Evolutionary conservation across 257 asterid genomes (phyloP), one percentile per base, ranked within the genome.

Genomic region (Capsicum chinense): DNA sequence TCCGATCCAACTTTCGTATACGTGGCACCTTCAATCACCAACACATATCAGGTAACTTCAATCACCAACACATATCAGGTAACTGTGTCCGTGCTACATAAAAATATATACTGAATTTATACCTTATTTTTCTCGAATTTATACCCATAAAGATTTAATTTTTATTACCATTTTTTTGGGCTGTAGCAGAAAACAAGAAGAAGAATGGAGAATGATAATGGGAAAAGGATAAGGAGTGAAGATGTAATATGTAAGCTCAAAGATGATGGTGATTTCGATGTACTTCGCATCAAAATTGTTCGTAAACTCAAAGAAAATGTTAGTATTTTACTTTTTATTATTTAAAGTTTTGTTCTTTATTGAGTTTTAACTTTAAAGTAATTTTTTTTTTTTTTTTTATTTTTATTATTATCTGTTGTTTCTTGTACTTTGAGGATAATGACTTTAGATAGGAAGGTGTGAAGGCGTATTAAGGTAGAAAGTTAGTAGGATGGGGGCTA

Each of bases 221-320:
- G 81, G 84, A 85, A 88, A 79, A 87, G 83, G 71, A 76, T 88
- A 44, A 86, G 64, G n/a, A 83, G 83, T 7, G 90, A 90, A 13
- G 95, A 91, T 64, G 97, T 95, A 17, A 85, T 95, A 54, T 87
- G 95, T 64, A 93, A 91, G 91, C 88, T 95, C 83, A 95, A 94
- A 83, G 99, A 95, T 81, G 99, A 94, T 79, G 99, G 98, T 21
- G 98, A 93, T 89, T 95, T 90, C 88, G 99, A 95, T 83, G 88
- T 86, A 79, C 94, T 95, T 73, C 99, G 99, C 70, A 89, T 91
- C 86, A 91, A 94, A 83, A 91, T 93, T 86, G 87, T 93, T 83
- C 98, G 97, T 70, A 92, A 86, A 63, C 88, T 95, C 81, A 95
- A 94, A 85, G 94, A 94, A 11, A 90, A 94, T 83, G 99, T 93